Evolutionary conservation across 2,329 filamentous ascomycete species (phyloP).

Genomic region (Fusarium liriodendri): DNA sequence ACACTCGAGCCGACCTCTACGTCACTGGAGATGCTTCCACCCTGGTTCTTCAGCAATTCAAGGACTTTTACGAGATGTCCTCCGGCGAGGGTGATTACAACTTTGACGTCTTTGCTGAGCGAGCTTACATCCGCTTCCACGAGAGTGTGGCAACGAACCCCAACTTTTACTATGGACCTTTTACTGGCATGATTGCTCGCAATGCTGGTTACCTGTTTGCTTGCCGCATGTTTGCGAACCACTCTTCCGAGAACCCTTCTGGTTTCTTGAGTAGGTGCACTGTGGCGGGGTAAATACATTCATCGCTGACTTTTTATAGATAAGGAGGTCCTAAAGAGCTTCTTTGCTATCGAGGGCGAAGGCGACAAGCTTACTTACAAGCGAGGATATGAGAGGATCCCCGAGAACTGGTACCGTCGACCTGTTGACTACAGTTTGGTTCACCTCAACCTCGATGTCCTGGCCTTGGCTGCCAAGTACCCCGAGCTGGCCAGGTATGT

Average conservation of each 20-base stretch:
- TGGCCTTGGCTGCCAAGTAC: slow-evolving; percentile 7
- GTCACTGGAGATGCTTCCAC: slow-evolving; percentile 21
- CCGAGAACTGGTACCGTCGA: slow-evolving; percentile 20
- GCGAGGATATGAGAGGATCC: slow-evolving; percentile 22
- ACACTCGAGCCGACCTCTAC: slow-evolving; percentile 17
- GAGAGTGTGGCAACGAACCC: slow-evolving; percentile 12
- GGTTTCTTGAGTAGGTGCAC: background rate
- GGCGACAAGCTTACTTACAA: slow-evolving; percentile 10
- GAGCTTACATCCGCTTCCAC: slow-evolving; percentile 9
- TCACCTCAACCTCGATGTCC: slow-evolving; percentile 8
- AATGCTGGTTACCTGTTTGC: slow-evolving; percentile 21
- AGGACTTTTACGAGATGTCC: slow-evolving; percentile 15
- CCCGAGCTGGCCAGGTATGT: slow-evolving; percentile 22
- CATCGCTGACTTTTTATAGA: background rate
- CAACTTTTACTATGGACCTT: slow-evolving; percentile 24
- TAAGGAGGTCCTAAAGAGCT: slow-evolving; percentile 6
- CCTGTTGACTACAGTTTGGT: slow-evolving; percentile 14
- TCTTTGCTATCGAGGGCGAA: slow-evolving; percentile 9
- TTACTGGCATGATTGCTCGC: slow-evolving; percentile 20
- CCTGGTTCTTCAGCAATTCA: slow-evolving; percentile 2
- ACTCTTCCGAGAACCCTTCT: background rate
- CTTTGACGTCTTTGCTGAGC: slow-evolving; percentile 7
- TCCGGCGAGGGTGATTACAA: slow-evolving; percentile 15
- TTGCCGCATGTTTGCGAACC: slow-evolving; percentile 13
- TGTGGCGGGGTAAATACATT: rapidly evolving